Percentiles rank a stretch among this genome's conserved stretches.
phyloP scores from a whole-genome alignment of 768 basidiomycete genomes.

The Leccinum barrowsii region DNA sequence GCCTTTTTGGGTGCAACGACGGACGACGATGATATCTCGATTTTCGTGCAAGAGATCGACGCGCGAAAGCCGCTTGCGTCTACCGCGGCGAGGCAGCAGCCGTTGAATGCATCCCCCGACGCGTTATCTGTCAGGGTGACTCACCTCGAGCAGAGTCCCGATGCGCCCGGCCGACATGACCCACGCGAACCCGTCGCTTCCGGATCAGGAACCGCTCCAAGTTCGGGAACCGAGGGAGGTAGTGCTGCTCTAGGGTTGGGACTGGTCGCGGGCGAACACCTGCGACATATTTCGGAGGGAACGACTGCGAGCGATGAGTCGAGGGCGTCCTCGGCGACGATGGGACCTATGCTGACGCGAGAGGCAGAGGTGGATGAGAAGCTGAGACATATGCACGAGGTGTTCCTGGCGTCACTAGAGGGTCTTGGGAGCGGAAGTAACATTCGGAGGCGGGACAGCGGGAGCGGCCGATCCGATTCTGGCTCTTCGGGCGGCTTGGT shows the following conservation, averaged over 20 bases:
- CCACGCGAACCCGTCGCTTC: not conserved
- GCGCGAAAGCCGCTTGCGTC: slow-evolving; percentile 55
- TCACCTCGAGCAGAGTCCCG: slow-evolving; percentile 6
- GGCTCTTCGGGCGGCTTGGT: slow-evolving; percentile 10
- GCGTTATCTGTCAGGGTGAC: not conserved
- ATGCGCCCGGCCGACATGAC: slow-evolving; percentile 1
- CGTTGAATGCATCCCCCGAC: not conserved
- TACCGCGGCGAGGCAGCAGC: slow-evolving; percentile 15
- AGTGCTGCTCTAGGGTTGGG: slow-evolving; percentile 13
- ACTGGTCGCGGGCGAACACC: slow-evolving; percentile 14
- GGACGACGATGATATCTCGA: slow-evolving; percentile 76
- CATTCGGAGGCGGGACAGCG: slow-evolving; percentile 25
- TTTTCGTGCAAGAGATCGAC: slow-evolving; percentile 77
- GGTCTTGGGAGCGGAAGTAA: slow-evolving; percentile 44
- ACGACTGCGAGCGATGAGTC: slow-evolving; percentile 20
- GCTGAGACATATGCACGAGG: slow-evolving; percentile 62
- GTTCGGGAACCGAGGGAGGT: not conserved
- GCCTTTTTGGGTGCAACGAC: slow-evolving; percentile 47
- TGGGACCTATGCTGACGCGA: slow-evolving; percentile 59
- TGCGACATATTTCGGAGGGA: slow-evolving; percentile 18
- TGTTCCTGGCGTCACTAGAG: slow-evolving; percentile 61
- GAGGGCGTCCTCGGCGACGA: slow-evolving; percentile 23
- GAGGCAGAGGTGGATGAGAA: slow-evolving; percentile 64
- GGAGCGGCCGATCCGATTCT: slow-evolving; percentile 7
- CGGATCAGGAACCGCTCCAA: slow-evolving; percentile 1